Percentiles rank a stretch among this genome's conserved stretches.
Conservation (phyloP, 176 grass and related monocot genomes). For the Poa annua region DNA sequence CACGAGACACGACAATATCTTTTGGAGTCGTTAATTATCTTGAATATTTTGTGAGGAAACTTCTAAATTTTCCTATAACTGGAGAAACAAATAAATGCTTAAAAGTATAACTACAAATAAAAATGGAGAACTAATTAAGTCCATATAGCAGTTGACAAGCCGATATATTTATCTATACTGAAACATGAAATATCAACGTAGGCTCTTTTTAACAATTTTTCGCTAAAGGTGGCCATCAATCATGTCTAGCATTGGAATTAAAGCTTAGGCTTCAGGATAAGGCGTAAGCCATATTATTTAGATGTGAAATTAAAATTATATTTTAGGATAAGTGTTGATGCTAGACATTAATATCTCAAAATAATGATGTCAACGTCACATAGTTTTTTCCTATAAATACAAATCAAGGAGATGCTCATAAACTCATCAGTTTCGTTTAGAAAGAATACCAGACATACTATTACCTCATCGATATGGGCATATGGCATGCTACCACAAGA, state of each 20-base stretch:
- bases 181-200: neutral
- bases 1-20: too few species aligned
- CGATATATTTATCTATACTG: neutral
- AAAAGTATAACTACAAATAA: too few species aligned
- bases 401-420: neutral
- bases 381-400: neutral
- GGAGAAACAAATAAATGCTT: too few species aligned
- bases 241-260: neutral
- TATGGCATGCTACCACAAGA: neutral
- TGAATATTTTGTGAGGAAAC: too few species aligned
- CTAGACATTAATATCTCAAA: neutral
- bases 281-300: neutral
- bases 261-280: neutral
- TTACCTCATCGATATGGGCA: neutral
- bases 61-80: too few species aligned
- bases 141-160: neutral
- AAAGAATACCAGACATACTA: neutral
- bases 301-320: neutral
- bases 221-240: neutral
- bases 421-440: neutral
- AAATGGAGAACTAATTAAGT: neutral
- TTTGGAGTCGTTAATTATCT: too few species aligned
- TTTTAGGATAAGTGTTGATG: neutral
- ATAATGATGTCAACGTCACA: neutral
- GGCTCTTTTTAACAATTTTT: neutral